phyloP scores from a whole-genome alignment of 2,329 filamentous ascomycete genomes.

The Aspergillus sp. region DNA sequence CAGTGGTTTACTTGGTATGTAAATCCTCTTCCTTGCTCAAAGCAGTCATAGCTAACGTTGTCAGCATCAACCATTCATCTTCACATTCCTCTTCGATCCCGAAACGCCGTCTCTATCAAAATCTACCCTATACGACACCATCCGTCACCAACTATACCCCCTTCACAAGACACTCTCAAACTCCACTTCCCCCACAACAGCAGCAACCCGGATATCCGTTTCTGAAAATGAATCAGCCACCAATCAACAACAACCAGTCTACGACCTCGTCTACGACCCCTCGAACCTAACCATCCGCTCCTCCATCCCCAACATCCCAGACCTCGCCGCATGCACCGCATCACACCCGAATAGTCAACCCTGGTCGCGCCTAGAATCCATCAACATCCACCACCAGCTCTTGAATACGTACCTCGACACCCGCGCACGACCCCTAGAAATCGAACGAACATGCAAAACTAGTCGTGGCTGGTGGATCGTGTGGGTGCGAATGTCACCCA shows the following conservation, averaged over 20 bases:
- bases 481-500: constrained; percentile 50
- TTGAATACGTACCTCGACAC: constrained; percentile 51
- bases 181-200: constrained; percentile 41
- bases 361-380: constrained; percentile 53
- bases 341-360: constrained; percentile 7
- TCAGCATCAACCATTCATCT: constrained; percentile 45
- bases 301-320: constrained; percentile 58
- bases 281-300: constrained; percentile 52
- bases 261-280: constrained; percentile 57
- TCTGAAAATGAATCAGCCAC: constrained; percentile 24
- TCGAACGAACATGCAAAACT: constrained; percentile 58
- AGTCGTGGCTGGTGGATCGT: constrained; percentile 61
- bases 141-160: constrained; percentile 44
- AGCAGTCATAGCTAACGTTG: constrained; percentile 5
- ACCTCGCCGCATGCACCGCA: constrained; percentile 37
- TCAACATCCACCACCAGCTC: constrained; percentile 57
- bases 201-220: constrained; percentile 30
- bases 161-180: constrained; percentile 40
- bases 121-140: constrained; percentile 40
- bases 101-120: constrained; percentile 35
- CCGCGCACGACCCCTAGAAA: constrained; percentile 40
- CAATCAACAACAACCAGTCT: constrained; percentile 40
- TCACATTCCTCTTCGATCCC: constrained; percentile 44
- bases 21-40: background rate
- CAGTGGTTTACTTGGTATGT: constrained; percentile 39